Evolutionary conservation across 2,329 filamentous ascomycete species (phyloP).

Genomic region (Arachnomyces sp.): DNA sequence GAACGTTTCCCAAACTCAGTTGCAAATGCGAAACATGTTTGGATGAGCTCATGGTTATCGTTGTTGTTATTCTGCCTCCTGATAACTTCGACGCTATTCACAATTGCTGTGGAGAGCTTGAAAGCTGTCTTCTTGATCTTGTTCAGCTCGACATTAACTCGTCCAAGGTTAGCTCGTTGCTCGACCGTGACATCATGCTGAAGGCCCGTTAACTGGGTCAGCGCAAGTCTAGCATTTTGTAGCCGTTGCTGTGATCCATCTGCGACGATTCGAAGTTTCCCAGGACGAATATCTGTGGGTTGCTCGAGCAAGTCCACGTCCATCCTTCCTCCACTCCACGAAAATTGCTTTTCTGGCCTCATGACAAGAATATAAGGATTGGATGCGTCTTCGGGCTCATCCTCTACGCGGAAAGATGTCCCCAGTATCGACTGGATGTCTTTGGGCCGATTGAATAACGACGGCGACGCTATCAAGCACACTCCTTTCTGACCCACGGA

Average conservation of each 20-base stretch:
- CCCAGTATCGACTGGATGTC: conserved; percentile 82
- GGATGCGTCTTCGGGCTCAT: conserved; percentile 62
- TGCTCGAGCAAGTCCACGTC: conserved; percentile 66
- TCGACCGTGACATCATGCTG: conserved; percentile 86
- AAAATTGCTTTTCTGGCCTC: conserved; percentile 67
- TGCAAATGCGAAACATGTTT: conserved; percentile 97
- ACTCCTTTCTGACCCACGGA: conserved; percentile 66
- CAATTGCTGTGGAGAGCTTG: conserved; percentile 94
- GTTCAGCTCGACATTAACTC: conserved; percentile 82
- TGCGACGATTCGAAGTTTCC: conserved; percentile 79
- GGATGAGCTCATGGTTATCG: conserved; percentile 90
- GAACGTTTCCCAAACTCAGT: conserved; percentile 97
- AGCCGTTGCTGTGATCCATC: conserved; percentile 76
- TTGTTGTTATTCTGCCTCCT: conserved; percentile 66
- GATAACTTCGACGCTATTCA: conserved; percentile 96
- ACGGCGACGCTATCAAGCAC: conserved; percentile 77
- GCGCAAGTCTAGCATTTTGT: conserved; percentile 67
- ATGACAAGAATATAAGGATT: conserved; percentile 83
- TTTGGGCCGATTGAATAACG: conserved; percentile 64
- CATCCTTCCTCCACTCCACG: conserved; percentile 75
- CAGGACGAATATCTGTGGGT: conserved; percentile 75
- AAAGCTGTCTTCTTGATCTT: conserved; percentile 95
- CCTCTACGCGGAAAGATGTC: conserved; percentile 65
- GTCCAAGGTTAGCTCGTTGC: conserved; percentile 83
- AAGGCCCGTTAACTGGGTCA: conserved; percentile 70